Base-by-base conservation (phyloP, 1,139 yeast species). In the Lodderomyces beijingensis region DNA sequence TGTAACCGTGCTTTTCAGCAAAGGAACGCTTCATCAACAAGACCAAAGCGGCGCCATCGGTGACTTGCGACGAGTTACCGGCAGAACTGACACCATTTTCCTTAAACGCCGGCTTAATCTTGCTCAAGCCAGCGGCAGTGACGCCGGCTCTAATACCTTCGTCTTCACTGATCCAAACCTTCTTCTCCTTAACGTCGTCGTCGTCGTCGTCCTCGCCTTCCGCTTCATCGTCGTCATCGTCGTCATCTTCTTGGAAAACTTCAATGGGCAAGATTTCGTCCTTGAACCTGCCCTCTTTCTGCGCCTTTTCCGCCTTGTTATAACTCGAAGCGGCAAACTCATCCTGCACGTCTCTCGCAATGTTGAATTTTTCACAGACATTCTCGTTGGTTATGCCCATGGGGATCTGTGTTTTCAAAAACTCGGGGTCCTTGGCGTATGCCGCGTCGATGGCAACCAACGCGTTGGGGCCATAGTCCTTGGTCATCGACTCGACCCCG, bases 41-140 rank as follows among this genome's bases (percentile, higher is more conserved):
- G 4, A 85, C 94, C 33, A 84, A 95, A 28, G 95, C 95, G 16
- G 95, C 96, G 56, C 97, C 97, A 55, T 89, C 97, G 18, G 94
- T 79, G 33, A 88, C 83, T 64, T 89, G 97, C 3, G 96, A 88
- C 3, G 97, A 87, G 60, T 89, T 89, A 53, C 97, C 97, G 25
- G 97, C 97, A 46, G 86, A 89, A 11, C 96, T 86, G 31, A 81
- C 57, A 43, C 97, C 97, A 46, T 77, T 77, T 23, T 23, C 25
- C 25, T 23, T 23, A 70, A 89, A 89, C n/a, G 96, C 96, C 11
- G 97, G 94, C 59, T 69, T 79, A 47, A 89, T 63, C 59, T 82
- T 87, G 37, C 69, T 67, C 44, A 89, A 70, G 10, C 85, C 74
- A 45, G 74, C 79, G 29, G 89, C 77, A 33, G 95, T 86, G 39